A percentile compares a stretch with the other conserved stretches of the same genome.
phyloP scores from a whole-genome alignment of 257 asterid genomes.

The Mitragyna speciosa region DNA sequence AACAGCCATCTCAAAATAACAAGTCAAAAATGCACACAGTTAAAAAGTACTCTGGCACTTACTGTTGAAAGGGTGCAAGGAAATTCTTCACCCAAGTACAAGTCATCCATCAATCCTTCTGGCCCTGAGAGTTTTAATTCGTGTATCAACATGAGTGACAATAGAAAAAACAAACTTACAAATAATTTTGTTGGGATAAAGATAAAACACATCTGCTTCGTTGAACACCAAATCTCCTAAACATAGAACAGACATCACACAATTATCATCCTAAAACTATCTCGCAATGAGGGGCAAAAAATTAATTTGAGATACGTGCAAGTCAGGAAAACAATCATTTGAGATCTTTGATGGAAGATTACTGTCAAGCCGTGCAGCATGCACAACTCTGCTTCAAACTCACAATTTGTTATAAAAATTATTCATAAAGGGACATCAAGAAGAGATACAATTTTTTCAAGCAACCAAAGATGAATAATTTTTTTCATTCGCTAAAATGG shows the following conservation, averaged over 20 bases:
- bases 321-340: not conserved
- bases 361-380: not conserved
- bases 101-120: slow-evolving; percentile 14
- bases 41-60: not conserved
- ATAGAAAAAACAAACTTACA: not conserved
- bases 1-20: not conserved
- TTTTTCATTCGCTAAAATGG: not conserved
- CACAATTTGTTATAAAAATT: not conserved
- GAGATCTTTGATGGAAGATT: not conserved
- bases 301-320: not conserved
- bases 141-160: not conserved
- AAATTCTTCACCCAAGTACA: not conserved
- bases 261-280: not conserved
- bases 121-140: not conserved
- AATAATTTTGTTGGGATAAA: not conserved
- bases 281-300: not conserved
- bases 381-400: not conserved
- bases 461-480: not conserved
- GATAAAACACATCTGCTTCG: not conserved
- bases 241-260: not conserved
- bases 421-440: not conserved
- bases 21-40: not conserved
- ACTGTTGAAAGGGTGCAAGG: not conserved
- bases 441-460: not conserved
- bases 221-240: not conserved